A percentile compares a stretch with the other conserved stretches of the same genome.
phyloP scores from a whole-genome alignment of 169 alveolate species.

The Plasmodium gaboni region DNA sequence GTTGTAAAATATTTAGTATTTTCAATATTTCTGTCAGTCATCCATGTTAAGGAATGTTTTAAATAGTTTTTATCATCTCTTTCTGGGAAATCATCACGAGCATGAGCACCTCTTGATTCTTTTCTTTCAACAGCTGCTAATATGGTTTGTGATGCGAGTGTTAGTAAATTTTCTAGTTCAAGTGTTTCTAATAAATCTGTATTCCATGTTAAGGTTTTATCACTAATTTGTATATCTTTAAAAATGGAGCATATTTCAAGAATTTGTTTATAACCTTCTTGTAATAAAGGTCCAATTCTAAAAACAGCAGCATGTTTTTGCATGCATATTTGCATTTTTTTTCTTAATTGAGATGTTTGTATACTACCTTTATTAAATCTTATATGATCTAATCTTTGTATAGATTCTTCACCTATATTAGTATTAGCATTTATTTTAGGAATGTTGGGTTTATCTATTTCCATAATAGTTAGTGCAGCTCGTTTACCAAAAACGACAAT shows the following conservation, averaged over 20 bases:
- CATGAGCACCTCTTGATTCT: constrained; percentile 98
- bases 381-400: constrained; percentile 46
- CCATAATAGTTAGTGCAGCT: constrained; percentile 94
- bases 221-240: constrained; percentile 91
- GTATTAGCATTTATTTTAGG: constrained; percentile 62
- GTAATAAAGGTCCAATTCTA: constrained; percentile 91
- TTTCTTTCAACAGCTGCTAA: constrained; percentile 95
- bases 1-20: constrained; percentile 79
- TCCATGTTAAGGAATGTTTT: constrained; percentile 95
- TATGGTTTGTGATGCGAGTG: constrained; percentile 93
- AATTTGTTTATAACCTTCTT: constrained; percentile 91
- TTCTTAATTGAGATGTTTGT: constrained; percentile 78
- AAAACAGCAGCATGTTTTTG: constrained; percentile 97
- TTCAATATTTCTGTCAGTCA: constrained; percentile 83
- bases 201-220: constrained; percentile 94
- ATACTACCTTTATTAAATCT: constrained; percentile 77
- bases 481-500: constrained; percentile 97
- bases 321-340: constrained; percentile 91
- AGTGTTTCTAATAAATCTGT: constrained; percentile 97
- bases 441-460: constrained; percentile 88
- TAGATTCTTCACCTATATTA: constrained; percentile 58
- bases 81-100: constrained; percentile 97
- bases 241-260: constrained; percentile 85
- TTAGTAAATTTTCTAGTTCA: constrained; percentile 96
- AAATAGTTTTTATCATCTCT: constrained; percentile 97